These are phyloP conservation scores for Pyricularia grisea DNA, from an alignment of 2,329 filamentous ascomycete genomes.

Conservation along the genomic window DNA sequence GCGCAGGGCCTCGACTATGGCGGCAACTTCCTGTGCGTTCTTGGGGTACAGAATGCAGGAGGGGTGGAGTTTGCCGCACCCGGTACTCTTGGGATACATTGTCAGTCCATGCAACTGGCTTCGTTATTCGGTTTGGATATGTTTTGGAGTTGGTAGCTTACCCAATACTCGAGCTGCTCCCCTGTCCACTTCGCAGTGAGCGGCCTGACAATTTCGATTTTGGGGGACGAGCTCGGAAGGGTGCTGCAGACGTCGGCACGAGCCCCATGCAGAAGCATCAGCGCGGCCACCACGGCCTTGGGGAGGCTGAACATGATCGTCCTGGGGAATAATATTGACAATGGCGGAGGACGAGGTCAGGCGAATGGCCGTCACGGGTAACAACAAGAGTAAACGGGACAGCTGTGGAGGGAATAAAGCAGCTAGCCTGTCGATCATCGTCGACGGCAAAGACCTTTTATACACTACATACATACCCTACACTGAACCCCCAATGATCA, in stretches of 20 bases:
- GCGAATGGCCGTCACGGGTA: not conserved
- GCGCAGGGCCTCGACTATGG: conserved; percentile 10
- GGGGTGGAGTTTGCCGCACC: conserved; percentile 11
- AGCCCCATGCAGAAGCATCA: not conserved
- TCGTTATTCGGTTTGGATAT: not conserved
- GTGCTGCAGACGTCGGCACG: not conserved
- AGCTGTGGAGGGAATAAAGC: not conserved
- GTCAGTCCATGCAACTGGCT: not conserved
- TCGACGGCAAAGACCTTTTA: not conserved
- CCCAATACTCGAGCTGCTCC: not conserved
- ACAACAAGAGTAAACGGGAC: too few relatives aligned
- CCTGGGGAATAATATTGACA: not conserved
- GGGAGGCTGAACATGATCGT: not conserved
- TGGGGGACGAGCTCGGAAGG: not conserved
- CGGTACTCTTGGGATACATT: conserved; percentile 6
- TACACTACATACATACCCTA: not conserved
- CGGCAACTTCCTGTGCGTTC: conserved; percentile 10
- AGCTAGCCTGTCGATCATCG: not conserved
- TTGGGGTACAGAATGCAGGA: conserved; percentile 13
- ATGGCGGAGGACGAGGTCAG: not conserved
- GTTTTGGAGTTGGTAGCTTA: not conserved
- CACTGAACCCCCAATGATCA: not conserved
- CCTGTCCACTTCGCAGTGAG: not conserved
- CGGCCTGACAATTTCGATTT: not conserved
- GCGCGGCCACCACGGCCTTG: not conserved